These are phyloP conservation scores for Cercophora sp. DNA, from an alignment of 495 filamentous ascomycete genomes.

Conservation along the genomic window DNA sequence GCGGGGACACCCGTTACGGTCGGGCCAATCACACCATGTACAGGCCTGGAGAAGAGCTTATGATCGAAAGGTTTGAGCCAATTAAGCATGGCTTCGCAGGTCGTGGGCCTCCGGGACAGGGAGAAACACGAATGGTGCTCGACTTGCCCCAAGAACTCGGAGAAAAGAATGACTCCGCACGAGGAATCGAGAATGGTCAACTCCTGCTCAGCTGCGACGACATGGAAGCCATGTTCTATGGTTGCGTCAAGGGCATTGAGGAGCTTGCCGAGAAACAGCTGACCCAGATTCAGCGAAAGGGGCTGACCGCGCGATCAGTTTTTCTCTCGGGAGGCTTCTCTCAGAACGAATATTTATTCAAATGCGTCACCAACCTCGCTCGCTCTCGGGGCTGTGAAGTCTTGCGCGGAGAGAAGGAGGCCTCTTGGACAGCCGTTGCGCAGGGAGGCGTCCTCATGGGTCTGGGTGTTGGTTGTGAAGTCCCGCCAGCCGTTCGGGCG, in stretches of 20 bases:
- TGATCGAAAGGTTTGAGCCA: slow-evolving; percentile 10
- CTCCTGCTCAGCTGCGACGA: slow-evolving; percentile 10
- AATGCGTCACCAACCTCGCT: slow-evolving; percentile 4
- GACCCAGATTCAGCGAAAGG: not conserved
- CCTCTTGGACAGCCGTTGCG: slow-evolving; percentile 14
- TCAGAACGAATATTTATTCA: slow-evolving; percentile 9
- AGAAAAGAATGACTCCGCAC: not conserved
- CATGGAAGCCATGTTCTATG: slow-evolving; percentile 13
- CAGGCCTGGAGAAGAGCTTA: slow-evolving; percentile 2
- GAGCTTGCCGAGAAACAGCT: slow-evolving; percentile 11
- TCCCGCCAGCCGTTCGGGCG: not conserved
- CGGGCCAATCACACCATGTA: slow-evolving; percentile 2
- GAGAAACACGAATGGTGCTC: not conserved
- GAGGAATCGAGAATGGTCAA: slow-evolving; percentile 4
- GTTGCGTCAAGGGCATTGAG: slow-evolving; percentile 5
- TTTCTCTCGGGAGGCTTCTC: slow-evolving; percentile 19
- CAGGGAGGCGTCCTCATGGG: slow-evolving; percentile 11
- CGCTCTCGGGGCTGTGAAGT: not conserved
- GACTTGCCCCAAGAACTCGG: slow-evolving; percentile 12
- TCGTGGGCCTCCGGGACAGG: not conserved
- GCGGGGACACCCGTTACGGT: not conserved
- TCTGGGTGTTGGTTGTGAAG: slow-evolving; percentile 8
- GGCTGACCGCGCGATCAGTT: slow-evolving; percentile 4
- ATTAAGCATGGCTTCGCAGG: slow-evolving; percentile 13
- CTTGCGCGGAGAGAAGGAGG: slow-evolving; percentile 6